phyloP scores from a whole-genome alignment of 192 early-diverging fungal species.

The Podochytrium sp. region DNA sequence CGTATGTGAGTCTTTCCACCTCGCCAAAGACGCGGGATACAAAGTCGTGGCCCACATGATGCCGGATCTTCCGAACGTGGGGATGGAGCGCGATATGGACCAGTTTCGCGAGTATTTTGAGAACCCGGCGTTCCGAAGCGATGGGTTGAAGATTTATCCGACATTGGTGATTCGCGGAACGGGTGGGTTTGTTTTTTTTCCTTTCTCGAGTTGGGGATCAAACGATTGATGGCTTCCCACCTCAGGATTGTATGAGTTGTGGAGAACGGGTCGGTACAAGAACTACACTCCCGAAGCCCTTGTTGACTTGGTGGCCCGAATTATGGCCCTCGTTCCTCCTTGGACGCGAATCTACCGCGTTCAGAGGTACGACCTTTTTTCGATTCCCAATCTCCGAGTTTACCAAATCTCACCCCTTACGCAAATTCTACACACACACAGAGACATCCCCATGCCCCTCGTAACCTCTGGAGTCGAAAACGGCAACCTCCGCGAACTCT shows the following conservation, averaged over 20 bases:
- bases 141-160: constrained; percentile 98
- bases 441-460: constrained; percentile 99
- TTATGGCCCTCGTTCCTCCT: constrained; percentile 95
- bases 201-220: neutral
- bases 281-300: constrained; percentile 97
- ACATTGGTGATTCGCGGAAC: constrained; percentile 99
- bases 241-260: constrained; percentile 92
- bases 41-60: constrained; percentile 99
- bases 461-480: constrained; percentile 98
- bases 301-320: constrained; percentile 92
- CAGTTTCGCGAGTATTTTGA: constrained; percentile 96
- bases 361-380: constrained; percentile 67
- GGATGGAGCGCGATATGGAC: constrained; percentile 98
- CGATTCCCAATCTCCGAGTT: no score
- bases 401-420: constrained; percentile 6
- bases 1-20: constrained; percentile 95
- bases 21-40: constrained; percentile 98
- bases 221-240: neutral
- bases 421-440: no score
- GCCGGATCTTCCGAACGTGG: constrained; percentile 99
- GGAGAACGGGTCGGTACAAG: constrained; percentile 96
- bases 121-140: constrained; percentile 97
- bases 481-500: constrained; percentile 95
- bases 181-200: constrained; percentile 41
- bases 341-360: constrained; percentile 99